Evolutionary conservation across 2,329 filamentous ascomycete species (phyloP), one percentile per base, ranked within the genome.

Genomic region (Diaporthe sp.): DNA sequence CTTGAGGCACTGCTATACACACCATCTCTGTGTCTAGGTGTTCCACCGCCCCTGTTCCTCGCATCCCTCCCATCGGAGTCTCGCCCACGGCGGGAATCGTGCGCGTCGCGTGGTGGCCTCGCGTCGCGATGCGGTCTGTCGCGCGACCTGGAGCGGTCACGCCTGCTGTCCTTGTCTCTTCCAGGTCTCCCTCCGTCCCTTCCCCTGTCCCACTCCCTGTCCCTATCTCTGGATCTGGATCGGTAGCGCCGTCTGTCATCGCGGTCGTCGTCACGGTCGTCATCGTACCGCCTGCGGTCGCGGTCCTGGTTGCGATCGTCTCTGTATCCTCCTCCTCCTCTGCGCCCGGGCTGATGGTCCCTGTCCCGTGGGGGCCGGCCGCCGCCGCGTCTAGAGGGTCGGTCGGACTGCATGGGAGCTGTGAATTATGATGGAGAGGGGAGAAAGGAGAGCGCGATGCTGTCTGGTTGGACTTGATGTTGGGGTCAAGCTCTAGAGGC

Each of bases 221-320:
- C 77, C 34, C 76, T 73, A 15, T 77, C 78, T 31, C 39, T 80
- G 77, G 67, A 82, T 80, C 76, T 65, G 46, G 76, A 77, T 7
- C 76, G 44, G 60, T 77, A 77, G 57, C 80, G 77, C 71, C 78
- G 75, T 70, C 79, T 73, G 46, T 78, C 75, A 65, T 80, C 77
- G n/a, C 76, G 75, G 72, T 85, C 81, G 78, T 83, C 84, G 42
- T 85, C 84, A 7, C 58, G 44, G 13, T 78, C 75, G 8, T 79
- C 80, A 12, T 78, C 74, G 15, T 79, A 80, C n/a, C 82, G 80
- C 39, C 81, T 78, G 25, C 78, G 77, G 25, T 88, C 86, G 73
- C 85, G 81, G 77, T 81, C 76, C 49, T 79, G 76, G 19, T 87
- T 85, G 73, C 86, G 81, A 77, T 81, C 76, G 57, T 79, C 78